Base-by-base conservation (phyloP, 352 stramenopile genomes). In the Thraustochytrium sp. region DNA sequence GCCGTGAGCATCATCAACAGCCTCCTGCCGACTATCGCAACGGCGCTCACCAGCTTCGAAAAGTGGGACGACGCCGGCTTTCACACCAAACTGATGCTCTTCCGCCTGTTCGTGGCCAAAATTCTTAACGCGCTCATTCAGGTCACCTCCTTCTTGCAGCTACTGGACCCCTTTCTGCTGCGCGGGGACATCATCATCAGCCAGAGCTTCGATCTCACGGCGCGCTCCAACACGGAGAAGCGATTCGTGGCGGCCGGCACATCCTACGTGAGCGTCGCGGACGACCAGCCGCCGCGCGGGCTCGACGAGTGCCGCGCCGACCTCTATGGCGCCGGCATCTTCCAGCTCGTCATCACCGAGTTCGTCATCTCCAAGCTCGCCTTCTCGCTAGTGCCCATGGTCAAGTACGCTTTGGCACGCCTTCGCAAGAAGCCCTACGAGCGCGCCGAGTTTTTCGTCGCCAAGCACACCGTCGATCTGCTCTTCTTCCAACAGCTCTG, bases 121-220 rank as follows among this genome's bases (percentile, higher is more conserved):
- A 90, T 92, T 34, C 86, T 94, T 23, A 94, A 94, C 64, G 89
- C 92, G 1, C 49, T 93, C 21, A 93, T 94, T 59, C 91, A 94
- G 78, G 54, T 94, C 34, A 89, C 90, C 74, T 93, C 91, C 31
- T 93, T 91, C 76, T 86, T 86, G 29, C 82, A 93, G 34, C 85
- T 94, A 8, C 64, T 93, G 5, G 88, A 94, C 26, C 91, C 91
- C 23, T 90, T 90, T 38, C 46, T 94, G 62, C 42, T 86, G 91
- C 37, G 91, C 90, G 1, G 86, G 82, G 0, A 87, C 59, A 3
- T 77, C 87, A 55, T 64, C 51, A 38, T 87, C 49, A 74, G 42
- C 68, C 40, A 42, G 31, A 26, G 26, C 61, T 48, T 76, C 73
- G 23, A 76, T 88, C 68, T 16, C 74, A 91, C 55, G 31, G 88